Evolutionary conservation across 1,284 basidiomycete genomes (phyloP), one percentile per base, ranked within the genome.

Genomic region (Moesziomyces parantarcticus): DNA sequence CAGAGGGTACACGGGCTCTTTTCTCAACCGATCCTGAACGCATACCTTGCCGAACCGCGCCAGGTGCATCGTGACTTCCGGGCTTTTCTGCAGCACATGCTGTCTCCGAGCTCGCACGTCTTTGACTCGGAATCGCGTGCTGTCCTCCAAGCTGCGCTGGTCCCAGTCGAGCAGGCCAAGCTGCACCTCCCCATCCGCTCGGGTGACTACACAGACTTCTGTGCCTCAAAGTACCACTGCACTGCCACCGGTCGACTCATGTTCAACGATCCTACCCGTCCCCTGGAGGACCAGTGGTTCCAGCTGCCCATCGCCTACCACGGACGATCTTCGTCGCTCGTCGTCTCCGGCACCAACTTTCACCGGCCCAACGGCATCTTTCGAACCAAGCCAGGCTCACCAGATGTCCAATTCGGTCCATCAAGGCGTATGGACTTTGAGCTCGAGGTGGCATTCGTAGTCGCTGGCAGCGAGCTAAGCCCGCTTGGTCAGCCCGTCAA

Each of bases 161-260:
- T 61, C n/a, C 23, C 49, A 8, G 20, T 58, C 46, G 20, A 34
- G 46, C 7, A 43, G 23, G 53, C 75, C 8, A 43, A 26, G 42
- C 40, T 58, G 16, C 57, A 63, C 41, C 43, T 75, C 8, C 65
- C 73, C 1, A 49, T 76, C 34, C 32, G 16, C 3, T 45, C 65
- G 18, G 61, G 58, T n/a, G 73, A 76, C 57, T 76, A 75, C 42
- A 52, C 75, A 20, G 73, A 76, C 50, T 76, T 65, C 34, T 75
- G 62, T 40, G 55, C 70, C 14, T 69, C 60, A 11, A 29, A 53
- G 7, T 72, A 69, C 1, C 73, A 76, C 56, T 73, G 57, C 4
- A 57, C 55, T 22, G 55, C 64, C 14, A 60, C 57, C 1, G 64
- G 71, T 1, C 56, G 63, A 3, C 43, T 58, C 21, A 65, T 74